Evolutionary conservation across 2,329 filamentous ascomycete species (phyloP), one percentile per base, ranked within the genome.

Genomic region (Talaromyces sp.): DNA sequence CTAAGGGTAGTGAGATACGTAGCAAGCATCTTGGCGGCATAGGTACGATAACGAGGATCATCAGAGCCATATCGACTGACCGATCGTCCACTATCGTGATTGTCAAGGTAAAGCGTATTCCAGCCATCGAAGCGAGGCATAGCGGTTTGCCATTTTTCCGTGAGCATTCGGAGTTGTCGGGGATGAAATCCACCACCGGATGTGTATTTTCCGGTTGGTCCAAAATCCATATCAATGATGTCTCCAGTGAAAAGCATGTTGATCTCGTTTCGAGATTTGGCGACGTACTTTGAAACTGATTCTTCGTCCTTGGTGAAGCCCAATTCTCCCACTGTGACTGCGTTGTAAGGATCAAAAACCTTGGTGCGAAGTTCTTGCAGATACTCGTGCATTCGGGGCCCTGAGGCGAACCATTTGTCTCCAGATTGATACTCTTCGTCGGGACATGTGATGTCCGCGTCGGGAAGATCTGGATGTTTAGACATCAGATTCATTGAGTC

Each of bases 401-500:
- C 87, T 68, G 90, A 89, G 70, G 84, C 85, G 68, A 85, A 88
- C 60, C 86, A 77, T 21, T 79, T 68, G 28, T 76, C 77, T 0
- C 82, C 85, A 0, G 82, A 82, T 68, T 88, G 85, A 14, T 46
- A 46, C 61, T 64, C 66, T 1, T 77, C 74, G 9, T 74, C 75
- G 5, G 77, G 74, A 57, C 85, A 78, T 1, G 77, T 75, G 42
- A 87, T 73, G 65, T 5, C 77, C 7, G 71, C 73, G 52, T 77
- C 72, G n/a, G 80, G 81, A 48, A 85, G 82, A 0, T 75, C 77
- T 0, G 78, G 79, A 0, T 77, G 80, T 69, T 89, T 89, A 67
- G 83, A 86, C 69, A 88, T 87, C 74, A 87, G 81, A 72, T 89
- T 89, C 71, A 89, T 86, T 0, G 86, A 86, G 70, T 90, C 87